Evolutionary conservation across 2,329 filamentous ascomycete species (phyloP).

Genomic region (Epichloe typhina): DNA sequence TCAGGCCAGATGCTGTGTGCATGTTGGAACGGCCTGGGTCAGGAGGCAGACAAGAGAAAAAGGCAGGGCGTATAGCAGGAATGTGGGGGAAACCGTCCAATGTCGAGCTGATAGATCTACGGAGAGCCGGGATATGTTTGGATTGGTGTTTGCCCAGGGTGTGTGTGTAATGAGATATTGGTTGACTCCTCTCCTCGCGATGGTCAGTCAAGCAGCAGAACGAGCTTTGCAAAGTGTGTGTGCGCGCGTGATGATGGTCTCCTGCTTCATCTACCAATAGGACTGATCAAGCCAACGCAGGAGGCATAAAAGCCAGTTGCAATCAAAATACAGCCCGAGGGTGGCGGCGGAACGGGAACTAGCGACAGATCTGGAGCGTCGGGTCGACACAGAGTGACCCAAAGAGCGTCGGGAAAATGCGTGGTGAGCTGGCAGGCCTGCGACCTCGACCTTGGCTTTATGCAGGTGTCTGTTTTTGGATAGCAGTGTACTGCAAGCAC

Average conservation of each 20-base stretch:
- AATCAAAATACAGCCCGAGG: not conserved
- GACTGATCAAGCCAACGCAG: not conserved
- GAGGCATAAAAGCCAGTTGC: not conserved
- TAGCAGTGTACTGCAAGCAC: conserved; percentile 1
- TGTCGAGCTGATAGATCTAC: conserved; percentile 6
- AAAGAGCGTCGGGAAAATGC: conserved; percentile 1
- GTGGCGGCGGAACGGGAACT: conserved; percentile 4
- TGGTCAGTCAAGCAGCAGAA: not conserved
- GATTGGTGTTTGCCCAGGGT: conserved; percentile 2
- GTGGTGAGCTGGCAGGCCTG: conserved; percentile 8
- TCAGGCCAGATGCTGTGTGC: conserved; percentile 19
- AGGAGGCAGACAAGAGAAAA: conserved; percentile 5
- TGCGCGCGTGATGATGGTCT: not conserved
- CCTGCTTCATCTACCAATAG: not conserved
- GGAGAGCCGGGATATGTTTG: conserved; percentile 2
- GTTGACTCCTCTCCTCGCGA: not conserved
- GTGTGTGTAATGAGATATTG: not conserved
- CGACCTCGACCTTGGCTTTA: not conserved
- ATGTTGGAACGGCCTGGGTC: conserved; percentile 20
- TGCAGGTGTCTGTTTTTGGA: conserved; percentile 7
- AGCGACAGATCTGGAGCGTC: conserved; percentile 6
- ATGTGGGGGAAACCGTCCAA: conserved; percentile 6
- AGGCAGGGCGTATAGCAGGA: not conserved
- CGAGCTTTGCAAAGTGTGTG: not conserved
- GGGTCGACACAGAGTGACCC: conserved; percentile 5